Evolutionary conservation across 2,329 filamentous ascomycete genomes (phyloP).

Genomic region (Pyricularia sp.): DNA sequence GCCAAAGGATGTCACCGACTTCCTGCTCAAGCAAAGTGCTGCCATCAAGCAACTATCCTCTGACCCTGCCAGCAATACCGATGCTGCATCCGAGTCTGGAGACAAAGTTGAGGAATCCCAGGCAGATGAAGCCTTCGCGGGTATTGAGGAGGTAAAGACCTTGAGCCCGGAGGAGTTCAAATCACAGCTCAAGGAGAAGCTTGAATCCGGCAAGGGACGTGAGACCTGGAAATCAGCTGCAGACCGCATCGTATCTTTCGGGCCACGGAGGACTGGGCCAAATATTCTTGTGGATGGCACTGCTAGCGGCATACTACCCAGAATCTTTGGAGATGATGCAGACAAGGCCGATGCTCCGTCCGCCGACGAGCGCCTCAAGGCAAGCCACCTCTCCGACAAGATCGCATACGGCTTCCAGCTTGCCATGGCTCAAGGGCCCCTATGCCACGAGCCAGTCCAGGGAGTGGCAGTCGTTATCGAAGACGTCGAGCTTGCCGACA

Average conservation of each 20-base stretch:
- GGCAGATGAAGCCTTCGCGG: conserved; percentile 22
- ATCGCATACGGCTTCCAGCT: conserved; percentile 92
- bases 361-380: conserved; percentile 40
- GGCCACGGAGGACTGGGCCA: conserved; percentile 73
- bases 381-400: conserved; percentile 76
- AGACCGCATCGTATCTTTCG: conserved; percentile 82
- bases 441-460: conserved; percentile 89
- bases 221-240: conserved; percentile 71
- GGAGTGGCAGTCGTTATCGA: conserved; percentile 89
- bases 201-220: conserved; percentile 63
- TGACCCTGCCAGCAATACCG: conserved; percentile 45
- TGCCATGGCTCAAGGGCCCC: conserved; percentile 75
- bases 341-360: conserved; percentile 21
- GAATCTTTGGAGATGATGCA: conserved; percentile 45
- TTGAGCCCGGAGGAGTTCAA: conserved; percentile 71
- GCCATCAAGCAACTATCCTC: conserved; percentile 74
- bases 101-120: conserved; percentile 10
- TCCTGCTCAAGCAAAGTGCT: conserved; percentile 69
- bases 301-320: conserved; percentile 58
- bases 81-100: conserved; percentile 9
- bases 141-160: conserved; percentile 34
- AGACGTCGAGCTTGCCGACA: conserved; percentile 54
- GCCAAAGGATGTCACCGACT: conserved; percentile 70
- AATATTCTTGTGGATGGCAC: conserved; percentile 87
- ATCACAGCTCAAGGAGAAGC: conserved; percentile 55